Conservation (phyloP, 164 flowering plant genomes). For the Kingdonia uniflora region DNA sequence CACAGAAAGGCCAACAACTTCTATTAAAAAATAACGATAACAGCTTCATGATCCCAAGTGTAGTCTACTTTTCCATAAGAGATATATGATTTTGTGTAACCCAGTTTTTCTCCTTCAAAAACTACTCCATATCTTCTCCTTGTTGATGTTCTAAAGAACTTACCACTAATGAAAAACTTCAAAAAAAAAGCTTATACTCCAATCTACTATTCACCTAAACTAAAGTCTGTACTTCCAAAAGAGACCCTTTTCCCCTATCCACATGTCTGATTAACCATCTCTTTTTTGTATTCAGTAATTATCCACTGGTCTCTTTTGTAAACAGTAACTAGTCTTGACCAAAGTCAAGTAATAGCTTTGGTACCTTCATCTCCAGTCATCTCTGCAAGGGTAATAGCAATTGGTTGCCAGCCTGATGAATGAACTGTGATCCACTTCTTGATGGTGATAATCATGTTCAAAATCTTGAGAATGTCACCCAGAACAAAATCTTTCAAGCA, state of each 20-base stretch:
- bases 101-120: too few relatives aligned
- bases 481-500: slow-evolving; percentile 52
- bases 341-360: slow-evolving; percentile 22
- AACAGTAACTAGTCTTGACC: slow-evolving; percentile 6
- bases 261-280: not conserved
- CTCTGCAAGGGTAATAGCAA: slow-evolving; percentile 40
- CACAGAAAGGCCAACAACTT: too few relatives aligned
- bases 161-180: not conserved
- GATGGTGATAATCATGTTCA: slow-evolving; percentile 37
- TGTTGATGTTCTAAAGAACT: not conserved
- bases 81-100: too few relatives aligned
- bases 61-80: too few relatives aligned
- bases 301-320: slow-evolving; percentile 8
- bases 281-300: not conserved
- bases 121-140: not conserved
- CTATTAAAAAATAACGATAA: too few relatives aligned
- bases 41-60: too few relatives aligned
- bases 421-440: slow-evolving; percentile 64
- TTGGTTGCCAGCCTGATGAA: slow-evolving; percentile 79
- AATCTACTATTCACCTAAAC: not conserved
- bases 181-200: not conserved
- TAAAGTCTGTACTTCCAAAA: slow-evolving; percentile 1
- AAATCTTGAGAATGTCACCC: slow-evolving; percentile 68
- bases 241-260: too few relatives aligned
- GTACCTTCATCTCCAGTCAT: slow-evolving; percentile 16